Base-by-base conservation (phyloP, 306 rosid genomes). In the Begonia peltatifolia region DNA sequence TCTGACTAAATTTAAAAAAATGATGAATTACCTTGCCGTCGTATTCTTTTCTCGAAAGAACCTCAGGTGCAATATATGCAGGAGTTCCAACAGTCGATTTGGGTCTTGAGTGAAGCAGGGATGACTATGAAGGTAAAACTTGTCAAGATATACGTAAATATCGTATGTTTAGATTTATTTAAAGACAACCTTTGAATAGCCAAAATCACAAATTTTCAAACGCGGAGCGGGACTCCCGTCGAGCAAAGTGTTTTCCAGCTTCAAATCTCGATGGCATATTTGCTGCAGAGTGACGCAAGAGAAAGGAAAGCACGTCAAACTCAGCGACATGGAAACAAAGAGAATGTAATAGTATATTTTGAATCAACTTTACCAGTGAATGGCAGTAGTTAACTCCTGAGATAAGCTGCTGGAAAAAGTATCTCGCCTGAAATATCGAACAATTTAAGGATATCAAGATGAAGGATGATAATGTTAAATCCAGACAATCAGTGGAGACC, bases 391-490 rank as follows among this genome's bases (percentile, higher is more conserved):
- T 71, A 63, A 84, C 94, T 58, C 94, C 94, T 2, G 94, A 84
- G 62, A 84, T 84, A 67, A 84, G 94, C 80, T 84, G 94, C 84
- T 84, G 94, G 79, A 84, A 84, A 76, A 84, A 84, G 72, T 84
- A 84, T 42, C 94, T 75, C 52, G 90, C 94, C 94, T 84, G 84
- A 47, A 58, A 78, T 44, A 62, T 15, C 36, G 42, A 14, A 48
- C 60, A 54, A 53, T 36, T 9, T 54, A 22, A 66, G 14, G 48
- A 44, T 10, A 5, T 44, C 14, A 44, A n/a, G 14, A 44, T 10
- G n/a, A 10, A 44, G 48, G 48, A 11, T 44, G 48, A 44, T 44
- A 10, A 44, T 44, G 48, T 44, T 44, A 1, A 10, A n/a, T 10
- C n/a, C 12, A 44, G 14, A 44, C 48, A n/a, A 44, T 44, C 48